A percentile compares a stretch with the other conserved stretches of the same genome.
These are phyloP conservation scores for Diaporthe sp. DNA, from an alignment of 2,329 filamentous ascomycete species.

Conservation along the genomic window DNA sequence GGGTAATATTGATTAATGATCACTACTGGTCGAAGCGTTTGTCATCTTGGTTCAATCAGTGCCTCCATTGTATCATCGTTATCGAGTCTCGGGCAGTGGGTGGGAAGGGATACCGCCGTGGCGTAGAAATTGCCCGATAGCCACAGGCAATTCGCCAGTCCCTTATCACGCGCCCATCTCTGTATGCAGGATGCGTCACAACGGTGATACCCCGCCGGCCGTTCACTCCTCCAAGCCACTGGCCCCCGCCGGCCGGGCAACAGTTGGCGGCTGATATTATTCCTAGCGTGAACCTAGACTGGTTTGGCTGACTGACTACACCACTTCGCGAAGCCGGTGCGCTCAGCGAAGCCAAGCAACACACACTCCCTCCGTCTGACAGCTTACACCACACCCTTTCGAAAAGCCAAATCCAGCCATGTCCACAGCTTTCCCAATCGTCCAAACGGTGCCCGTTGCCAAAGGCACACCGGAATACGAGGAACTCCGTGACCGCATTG, in stretches of 20 bases:
- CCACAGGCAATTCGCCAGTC: slow-evolving; percentile 10
- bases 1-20: not conserved
- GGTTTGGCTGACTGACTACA: not conserved
- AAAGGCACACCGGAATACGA: slow-evolving; percentile 40
- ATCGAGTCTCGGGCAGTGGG: not conserved
- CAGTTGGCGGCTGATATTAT: slow-evolving; percentile 4
- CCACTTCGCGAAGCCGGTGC: not conserved
- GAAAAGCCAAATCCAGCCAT: not conserved
- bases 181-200: slow-evolving; percentile 21
- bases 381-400: not conserved
- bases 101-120: not conserved
- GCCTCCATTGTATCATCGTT: not conserved
- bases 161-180: slow-evolving; percentile 13
- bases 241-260: slow-evolving; percentile 11
- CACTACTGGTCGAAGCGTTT: not conserved
- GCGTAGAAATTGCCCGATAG: not conserved
- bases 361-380: not conserved
- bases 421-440: slow-evolving; percentile 31
- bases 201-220: slow-evolving; percentile 16
- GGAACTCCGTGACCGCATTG: slow-evolving; percentile 36
- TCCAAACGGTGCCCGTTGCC: slow-evolving; percentile 39
- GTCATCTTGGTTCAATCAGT: not conserved
- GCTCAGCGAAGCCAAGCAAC: not conserved
- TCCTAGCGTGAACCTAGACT: not conserved
- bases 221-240: not conserved